Evolutionary conservation across 2,329 filamentous ascomycete genomes (phyloP), one percentile per base, ranked within the genome.

Genomic region (Penicillium sp.): DNA sequence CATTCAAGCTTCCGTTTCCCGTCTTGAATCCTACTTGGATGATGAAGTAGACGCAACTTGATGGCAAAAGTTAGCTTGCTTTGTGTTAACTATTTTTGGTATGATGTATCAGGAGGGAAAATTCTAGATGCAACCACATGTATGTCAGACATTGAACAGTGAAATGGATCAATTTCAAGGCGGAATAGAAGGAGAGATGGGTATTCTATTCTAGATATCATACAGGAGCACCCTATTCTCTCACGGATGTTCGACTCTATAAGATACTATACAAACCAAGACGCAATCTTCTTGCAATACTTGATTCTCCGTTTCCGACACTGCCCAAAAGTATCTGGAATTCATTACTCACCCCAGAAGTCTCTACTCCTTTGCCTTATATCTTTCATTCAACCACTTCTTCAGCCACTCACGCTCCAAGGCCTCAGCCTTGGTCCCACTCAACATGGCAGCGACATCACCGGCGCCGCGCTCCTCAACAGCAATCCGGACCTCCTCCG

Each of bases 401-500:
- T 68, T 67, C 66, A 79, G 69, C 76, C 78, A 78, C 53, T 67
- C 66, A 58, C 75, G 73, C 67, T 77, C 68, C 33, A 67, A 64
- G 35, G 57, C 58, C 60, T 76, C 76, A 2, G 58, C 70, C 58
- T 71, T 66, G 55, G 61, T 67, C 1, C 58, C 68, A 22, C 62
- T 60, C 37, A 57, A 55, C 38, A 52, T 33, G 8, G 64, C 70
- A 46, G 62, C 64, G 22, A 75, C 65, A 59, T 75, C 76, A n/a
- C 74, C 71, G 28, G 75, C 76, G 4, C 89, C 91, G 14, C 90
- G 83, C 65, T 92, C 90, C 59, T 86, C 82, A 69, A 89, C 90
- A 14, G 91, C 91, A 61, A 92, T 83, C 62, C 79, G 78, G 22
- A 93, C 78, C 79, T 96, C 92, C 42, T 85, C 84, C 7, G 77